These are phyloP conservation scores for Xylaria arbuscula DNA, from an alignment of 2,329 filamentous ascomycete genomes.

Conservation along the genomic window DNA sequence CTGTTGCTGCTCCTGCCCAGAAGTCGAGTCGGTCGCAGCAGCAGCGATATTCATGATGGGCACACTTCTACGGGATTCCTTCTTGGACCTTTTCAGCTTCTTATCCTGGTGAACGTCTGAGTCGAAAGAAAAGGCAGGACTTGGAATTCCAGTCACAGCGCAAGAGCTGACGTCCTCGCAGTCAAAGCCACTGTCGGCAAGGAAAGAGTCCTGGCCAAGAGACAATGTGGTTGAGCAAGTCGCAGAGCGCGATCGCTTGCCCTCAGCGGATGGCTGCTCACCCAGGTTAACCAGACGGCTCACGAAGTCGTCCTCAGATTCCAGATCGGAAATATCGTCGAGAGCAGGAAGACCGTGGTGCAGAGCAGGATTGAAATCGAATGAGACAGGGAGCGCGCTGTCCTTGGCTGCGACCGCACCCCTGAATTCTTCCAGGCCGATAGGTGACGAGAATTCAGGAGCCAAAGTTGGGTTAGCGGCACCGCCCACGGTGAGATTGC, in stretches of 20 bases:
- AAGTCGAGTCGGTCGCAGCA: slow-evolving; percentile 52
- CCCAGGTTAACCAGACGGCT: slow-evolving; percentile 77
- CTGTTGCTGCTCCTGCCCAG: slow-evolving; percentile 52
- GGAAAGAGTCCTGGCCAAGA: slow-evolving; percentile 80
- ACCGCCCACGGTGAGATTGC: slow-evolving; percentile 81
- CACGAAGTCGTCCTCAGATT: slow-evolving; percentile 89
- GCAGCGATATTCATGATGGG: slow-evolving; percentile 57
- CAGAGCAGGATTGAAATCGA: slow-evolving; percentile 64
- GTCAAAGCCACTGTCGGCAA: slow-evolving; percentile 77
- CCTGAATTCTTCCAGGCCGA: slow-evolving; percentile 71
- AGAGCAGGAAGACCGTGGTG: slow-evolving; percentile 76
- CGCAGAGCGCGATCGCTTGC: slow-evolving; percentile 75
- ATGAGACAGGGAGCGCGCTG: slow-evolving; percentile 57
- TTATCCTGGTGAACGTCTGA: slow-evolving; percentile 66
- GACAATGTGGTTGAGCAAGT: slow-evolving; percentile 75
- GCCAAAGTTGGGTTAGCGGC: slow-evolving; percentile 62
- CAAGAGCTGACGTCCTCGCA: slow-evolving; percentile 76
- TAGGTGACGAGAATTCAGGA: slow-evolving; percentile 73
- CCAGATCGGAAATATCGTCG: slow-evolving; percentile 88
- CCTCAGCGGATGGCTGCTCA: slow-evolving; percentile 64
- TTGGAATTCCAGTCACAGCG: slow-evolving; percentile 70
- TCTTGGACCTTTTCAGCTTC: slow-evolving; percentile 67
- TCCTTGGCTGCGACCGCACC: slow-evolving; percentile 63
- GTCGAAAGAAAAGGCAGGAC: slow-evolving; percentile 65
- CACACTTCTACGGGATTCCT: slow-evolving; percentile 52